Evolutionary conservation across 768 basidiomycete species (phyloP).

Genomic region (Leccinum disarticulatum): DNA sequence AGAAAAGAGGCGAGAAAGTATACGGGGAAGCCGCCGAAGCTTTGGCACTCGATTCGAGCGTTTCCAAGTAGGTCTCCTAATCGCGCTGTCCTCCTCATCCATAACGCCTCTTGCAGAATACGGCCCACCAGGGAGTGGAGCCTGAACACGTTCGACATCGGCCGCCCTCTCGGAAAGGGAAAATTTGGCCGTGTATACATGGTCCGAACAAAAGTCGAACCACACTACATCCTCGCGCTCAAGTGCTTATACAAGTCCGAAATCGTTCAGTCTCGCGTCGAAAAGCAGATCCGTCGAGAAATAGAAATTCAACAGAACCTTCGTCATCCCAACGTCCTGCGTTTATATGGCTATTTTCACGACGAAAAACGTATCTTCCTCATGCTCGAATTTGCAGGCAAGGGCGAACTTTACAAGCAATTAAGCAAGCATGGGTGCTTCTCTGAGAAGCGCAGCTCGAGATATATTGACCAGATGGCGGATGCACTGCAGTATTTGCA

Average conservation of each 20-base stretch:
- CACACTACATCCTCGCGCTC: constrained; percentile 92
- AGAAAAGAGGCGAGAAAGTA: constrained; percentile 71
- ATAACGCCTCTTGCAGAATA: constrained; percentile 39
- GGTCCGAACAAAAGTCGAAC: constrained; percentile 87
- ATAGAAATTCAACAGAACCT: constrained; percentile 98
- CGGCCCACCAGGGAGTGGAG: constrained; percentile 84
- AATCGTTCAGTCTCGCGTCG: constrained; percentile 86
- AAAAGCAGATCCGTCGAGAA: constrained; percentile 96
- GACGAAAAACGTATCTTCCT: constrained; percentile 97
- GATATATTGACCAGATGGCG: constrained; percentile 98
- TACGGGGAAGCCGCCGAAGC: constrained; percentile 77
- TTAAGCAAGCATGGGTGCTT: constrained; percentile 84
- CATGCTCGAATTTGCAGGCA: constrained; percentile 96
- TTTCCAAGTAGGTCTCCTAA: constrained; percentile 51
- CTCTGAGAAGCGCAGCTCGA: constrained; percentile 80
- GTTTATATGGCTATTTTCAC: constrained; percentile 97
- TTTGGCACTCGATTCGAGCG: constrained; percentile 83
- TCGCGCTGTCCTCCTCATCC: background rate
- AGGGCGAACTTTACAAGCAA: constrained; percentile 97
- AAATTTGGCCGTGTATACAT: constrained; percentile 99
- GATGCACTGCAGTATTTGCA: constrained; percentile 93
- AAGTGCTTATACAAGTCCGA: constrained; percentile 98
- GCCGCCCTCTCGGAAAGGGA: constrained; percentile 95
- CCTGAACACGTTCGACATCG: constrained; percentile 87
- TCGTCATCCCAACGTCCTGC: constrained; percentile 90